These are phyloP conservation scores for Lepidium aucheri DNA, from an alignment of 345 rosid species.

Conservation along the genomic window DNA sequence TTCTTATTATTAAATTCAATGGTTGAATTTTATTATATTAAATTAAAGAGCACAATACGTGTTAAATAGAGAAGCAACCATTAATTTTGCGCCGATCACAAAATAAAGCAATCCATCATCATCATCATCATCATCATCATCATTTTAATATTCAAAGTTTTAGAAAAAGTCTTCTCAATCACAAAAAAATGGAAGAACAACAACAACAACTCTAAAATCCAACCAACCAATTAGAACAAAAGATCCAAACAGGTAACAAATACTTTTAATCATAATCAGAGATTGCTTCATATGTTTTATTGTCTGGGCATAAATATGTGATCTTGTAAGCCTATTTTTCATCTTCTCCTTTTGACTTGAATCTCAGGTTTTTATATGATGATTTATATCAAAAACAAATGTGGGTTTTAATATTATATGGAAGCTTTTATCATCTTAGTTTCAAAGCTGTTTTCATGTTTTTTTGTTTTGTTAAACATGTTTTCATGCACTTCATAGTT, in stretches of 20 bases:
- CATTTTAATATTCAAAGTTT: not conserved
- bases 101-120: not conserved
- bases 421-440: conserved; percentile 2
- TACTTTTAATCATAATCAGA: not conserved
- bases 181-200: conserved; percentile 2
- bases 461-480: too few species aligned
- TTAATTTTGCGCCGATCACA: not conserved
- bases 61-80: not conserved
- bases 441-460: not conserved
- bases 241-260: conserved; percentile 6
- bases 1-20: too few species aligned
- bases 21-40: too few species aligned
- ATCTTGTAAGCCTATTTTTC: not conserved
- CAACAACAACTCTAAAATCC: conserved; percentile 13
- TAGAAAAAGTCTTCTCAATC: conserved; percentile 9
- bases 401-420: not conserved
- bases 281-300: not conserved
- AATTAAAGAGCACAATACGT: not conserved
- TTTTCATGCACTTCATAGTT: not conserved
- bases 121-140: too few species aligned
- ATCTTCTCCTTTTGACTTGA: not conserved
- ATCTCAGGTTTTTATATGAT: conserved; percentile 1
- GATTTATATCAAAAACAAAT: not conserved
- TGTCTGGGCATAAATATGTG: not conserved
- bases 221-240: conserved; percentile 12